Conservation (phyloP, 495 filamentous ascomycete species). For the Elasticomyces elasticus region DNA sequence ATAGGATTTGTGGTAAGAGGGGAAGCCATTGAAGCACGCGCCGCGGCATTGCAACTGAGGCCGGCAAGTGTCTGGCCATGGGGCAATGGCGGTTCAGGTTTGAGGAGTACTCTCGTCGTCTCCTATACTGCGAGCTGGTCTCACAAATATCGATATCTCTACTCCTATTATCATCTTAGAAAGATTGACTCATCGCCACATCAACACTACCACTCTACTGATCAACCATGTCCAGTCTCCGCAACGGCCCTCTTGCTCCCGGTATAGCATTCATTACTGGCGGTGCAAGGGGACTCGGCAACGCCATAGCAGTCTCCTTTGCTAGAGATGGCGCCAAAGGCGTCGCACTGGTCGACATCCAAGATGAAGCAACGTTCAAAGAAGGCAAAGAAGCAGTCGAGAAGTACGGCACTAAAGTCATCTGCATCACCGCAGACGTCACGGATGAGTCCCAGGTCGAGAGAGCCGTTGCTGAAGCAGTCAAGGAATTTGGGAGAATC, state of each 20-base stretch:
- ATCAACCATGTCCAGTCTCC: background rate
- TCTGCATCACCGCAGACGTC: slow-evolving; percentile 30
- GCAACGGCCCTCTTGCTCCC: slow-evolving; percentile 18
- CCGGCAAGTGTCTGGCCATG: too few species aligned
- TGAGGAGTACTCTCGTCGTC: too few species aligned
- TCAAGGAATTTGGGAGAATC: slow-evolving; percentile 35
- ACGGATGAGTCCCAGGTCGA: slow-evolving; percentile 29
- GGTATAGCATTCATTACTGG: slow-evolving; percentile 27
- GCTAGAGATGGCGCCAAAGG: slow-evolving; percentile 24
- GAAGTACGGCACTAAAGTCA: slow-evolving; percentile 13
- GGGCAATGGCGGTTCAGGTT: too few species aligned
- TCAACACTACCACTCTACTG: too few species aligned
- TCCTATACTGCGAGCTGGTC: too few species aligned
- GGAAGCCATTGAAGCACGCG: too few species aligned
- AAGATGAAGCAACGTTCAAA: slow-evolving; percentile 11
- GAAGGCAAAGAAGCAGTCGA: slow-evolving; percentile 24
- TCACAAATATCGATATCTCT: too few species aligned
- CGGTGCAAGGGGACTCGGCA: slow-evolving; percentile 24
- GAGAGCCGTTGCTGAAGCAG: slow-evolving; percentile 21
- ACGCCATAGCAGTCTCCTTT: slow-evolving; percentile 23
- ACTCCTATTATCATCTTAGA: too few species aligned
- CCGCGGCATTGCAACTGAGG: too few species aligned
- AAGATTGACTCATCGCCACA: too few species aligned
- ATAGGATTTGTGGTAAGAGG: too few species aligned
- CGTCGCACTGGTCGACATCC: slow-evolving; percentile 25